Evolutionary conservation across 257 asterid species (phyloP).

Genomic region (Craterostigma plantagineum): DNA sequence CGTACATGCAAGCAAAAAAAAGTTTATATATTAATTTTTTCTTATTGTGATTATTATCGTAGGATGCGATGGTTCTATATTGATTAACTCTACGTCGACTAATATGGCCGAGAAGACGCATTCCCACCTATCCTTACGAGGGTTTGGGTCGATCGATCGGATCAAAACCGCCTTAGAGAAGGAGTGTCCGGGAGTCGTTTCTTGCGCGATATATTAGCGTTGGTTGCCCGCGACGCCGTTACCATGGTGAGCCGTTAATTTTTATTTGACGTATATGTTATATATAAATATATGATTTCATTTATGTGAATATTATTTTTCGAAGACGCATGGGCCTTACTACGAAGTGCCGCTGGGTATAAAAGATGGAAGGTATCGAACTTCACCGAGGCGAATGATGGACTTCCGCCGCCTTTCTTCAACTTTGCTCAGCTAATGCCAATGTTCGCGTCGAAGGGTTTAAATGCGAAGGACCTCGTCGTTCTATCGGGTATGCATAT

Average conservation of each 20-base stretch:
- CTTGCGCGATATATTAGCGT: conserved; percentile 66
- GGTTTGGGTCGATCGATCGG: conserved; percentile 32
- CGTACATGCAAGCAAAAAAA: no score
- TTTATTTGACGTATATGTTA: no score
- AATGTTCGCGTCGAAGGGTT: conserved; percentile 23
- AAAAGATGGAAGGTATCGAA: conserved; percentile 37
- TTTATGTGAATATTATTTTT: no score
- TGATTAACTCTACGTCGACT: conserved; percentile 24
- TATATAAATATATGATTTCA: no score
- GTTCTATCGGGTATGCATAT: conserved; percentile 35
- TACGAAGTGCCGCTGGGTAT: conserved; percentile 43
- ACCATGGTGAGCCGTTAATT: conserved; percentile 10
- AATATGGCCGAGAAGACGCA: conserved; percentile 29
- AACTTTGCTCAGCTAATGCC: conserved; percentile 24
- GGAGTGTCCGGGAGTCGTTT: conserved; percentile 46
- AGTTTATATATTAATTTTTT: no score
- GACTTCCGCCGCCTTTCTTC: conserved; percentile 28
- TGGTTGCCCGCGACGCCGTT: conserved; percentile 39
- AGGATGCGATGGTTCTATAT: conserved; percentile 64
- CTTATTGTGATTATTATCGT: background rate
- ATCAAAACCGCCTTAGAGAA: conserved; percentile 35
- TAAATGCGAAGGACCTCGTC: conserved; percentile 33
- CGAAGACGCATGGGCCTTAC: conserved; percentile 21
- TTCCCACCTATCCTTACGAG: conserved; percentile 33
- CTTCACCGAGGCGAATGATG: conserved; percentile 11